Evolutionary conservation across 1,284 basidiomycete species (phyloP), one percentile per base, ranked within the genome.

Genomic region (Fistulinella cinereoalba): DNA sequence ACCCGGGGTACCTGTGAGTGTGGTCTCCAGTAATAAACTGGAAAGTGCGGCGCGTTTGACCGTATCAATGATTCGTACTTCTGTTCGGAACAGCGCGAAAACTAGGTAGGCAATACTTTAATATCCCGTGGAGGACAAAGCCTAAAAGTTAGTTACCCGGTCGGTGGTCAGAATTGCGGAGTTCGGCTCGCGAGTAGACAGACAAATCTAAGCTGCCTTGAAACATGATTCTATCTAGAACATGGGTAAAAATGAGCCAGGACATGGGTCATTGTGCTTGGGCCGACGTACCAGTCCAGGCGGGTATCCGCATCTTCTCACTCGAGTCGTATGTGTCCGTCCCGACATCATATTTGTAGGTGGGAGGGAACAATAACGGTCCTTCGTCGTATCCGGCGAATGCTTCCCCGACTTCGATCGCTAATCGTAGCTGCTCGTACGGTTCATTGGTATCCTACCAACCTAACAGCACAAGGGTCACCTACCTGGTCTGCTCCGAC

Each of bases 271-370:
- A 23, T 28, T 29, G 13, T 31, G 22, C 13, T 23, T 11, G 22
- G 32, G 25, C 21, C n/a, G 27, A 33, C 76, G 46, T 50, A 92
- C 91, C 92, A 58, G 94, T 99, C 95, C 96, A 99, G 8, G 96
- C 92, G 1, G 97, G 97, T 62, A 97, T 88, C 7, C 97, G 81
- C 76, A 88, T 82, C 72, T 99, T 99, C 67, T 99, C 97, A 54
- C 92, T 92, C 3, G 92, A 88, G 65, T 99, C 97, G 66, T 98
- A 99, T 39, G 75, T 75, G 54, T 96, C 86, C 8, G 92, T 87
- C 12, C 85, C 82, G 3, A 87, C 60, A 64, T 95, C 89, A 63
- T 92, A 94, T 53, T 86, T 83, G 69, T 95, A 95, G 4, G 93
- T 97, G 2, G 94, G 93, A 13, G 80, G 75, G 71, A 99, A 99